A percentile compares a stretch with the other conserved stretches of the same genome.
Conservation (phyloP, 2,329 filamentous ascomycete species). For the Cladosporium sphaerospermum region DNA sequence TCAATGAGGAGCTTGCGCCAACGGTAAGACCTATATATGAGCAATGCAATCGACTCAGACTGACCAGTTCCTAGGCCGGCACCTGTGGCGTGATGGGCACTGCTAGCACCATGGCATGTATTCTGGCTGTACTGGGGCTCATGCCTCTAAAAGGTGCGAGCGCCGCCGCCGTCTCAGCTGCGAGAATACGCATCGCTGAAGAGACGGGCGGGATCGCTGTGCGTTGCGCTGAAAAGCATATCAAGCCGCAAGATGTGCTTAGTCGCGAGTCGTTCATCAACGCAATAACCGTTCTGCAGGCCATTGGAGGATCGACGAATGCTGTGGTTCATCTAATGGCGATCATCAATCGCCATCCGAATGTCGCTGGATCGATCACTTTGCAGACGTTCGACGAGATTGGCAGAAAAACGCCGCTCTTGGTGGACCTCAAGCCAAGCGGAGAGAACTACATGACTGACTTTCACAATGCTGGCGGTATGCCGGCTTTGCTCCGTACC, state of each 20-base stretch:
- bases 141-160: slow-evolving; percentile 49
- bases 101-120: slow-evolving; percentile 52
- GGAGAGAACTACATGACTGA: slow-evolving; percentile 52
- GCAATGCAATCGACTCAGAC: slow-evolving; percentile 15
- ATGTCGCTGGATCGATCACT: slow-evolving; percentile 39
- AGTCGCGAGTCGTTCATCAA: slow-evolving; percentile 45
- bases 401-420: slow-evolving; percentile 40
- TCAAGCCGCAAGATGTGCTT: slow-evolving; percentile 40
- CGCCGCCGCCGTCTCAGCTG: slow-evolving; percentile 49
- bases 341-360: slow-evolving; percentile 46
- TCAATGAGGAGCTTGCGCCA: slow-evolving; percentile 68
- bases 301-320: slow-evolving; percentile 41
- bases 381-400: slow-evolving; percentile 44
- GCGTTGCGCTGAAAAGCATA: slow-evolving; percentile 30
- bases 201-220: slow-evolving; percentile 48
- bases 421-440: slow-evolving; percentile 49
- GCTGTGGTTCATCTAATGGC: slow-evolving; percentile 41
- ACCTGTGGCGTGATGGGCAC: slow-evolving; percentile 56
- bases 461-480: slow-evolving; percentile 49
- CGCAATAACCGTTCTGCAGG: slow-evolving; percentile 40
- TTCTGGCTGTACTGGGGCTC: slow-evolving; percentile 47
- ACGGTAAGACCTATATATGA: slow-evolving; percentile 42
- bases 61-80: slow-evolving; percentile 26
- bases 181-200: slow-evolving; percentile 48
- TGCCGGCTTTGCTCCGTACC: slow-evolving; percentile 43